These are phyloP conservation scores for Ustilago loliicola DNA, from an alignment of 1,284 basidiomycete species.

Conservation along the genomic window DNA sequence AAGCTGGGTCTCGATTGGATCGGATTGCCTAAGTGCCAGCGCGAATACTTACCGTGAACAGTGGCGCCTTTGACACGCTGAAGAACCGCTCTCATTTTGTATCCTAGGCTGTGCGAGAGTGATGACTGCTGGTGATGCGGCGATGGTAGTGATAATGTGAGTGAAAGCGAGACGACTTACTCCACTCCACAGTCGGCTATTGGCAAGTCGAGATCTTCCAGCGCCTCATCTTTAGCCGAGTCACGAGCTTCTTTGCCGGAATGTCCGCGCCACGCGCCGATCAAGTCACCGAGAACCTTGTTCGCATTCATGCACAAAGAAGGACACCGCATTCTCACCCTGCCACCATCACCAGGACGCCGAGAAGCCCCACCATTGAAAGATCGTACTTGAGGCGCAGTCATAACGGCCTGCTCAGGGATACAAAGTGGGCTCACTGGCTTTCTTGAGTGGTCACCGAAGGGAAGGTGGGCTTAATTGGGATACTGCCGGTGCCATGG, in stretches of 20 bases:
- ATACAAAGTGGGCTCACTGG: too few species aligned
- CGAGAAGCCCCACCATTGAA: too few species aligned
- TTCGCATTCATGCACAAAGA: slow-evolving; percentile 2
- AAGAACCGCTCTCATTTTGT: slow-evolving; percentile 63
- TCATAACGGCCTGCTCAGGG: too few species aligned
- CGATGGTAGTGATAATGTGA: not conserved
- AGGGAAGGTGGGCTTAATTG: not conserved
- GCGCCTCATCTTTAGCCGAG: slow-evolving; percentile 6
- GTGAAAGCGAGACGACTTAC: not conserved
- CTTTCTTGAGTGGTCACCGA: not conserved
- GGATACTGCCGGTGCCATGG: not conserved
- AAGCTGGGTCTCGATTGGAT: not conserved
- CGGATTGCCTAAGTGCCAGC: not conserved
- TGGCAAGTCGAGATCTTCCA: not conserved
- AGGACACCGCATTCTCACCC: not conserved
- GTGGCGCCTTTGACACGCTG: slow-evolving; percentile 67
- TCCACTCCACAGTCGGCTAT: not conserved
- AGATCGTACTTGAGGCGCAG: too few species aligned
- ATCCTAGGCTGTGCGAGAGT: not conserved
- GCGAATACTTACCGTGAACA: slow-evolving; percentile 57
- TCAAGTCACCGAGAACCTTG: slow-evolving; percentile 16
- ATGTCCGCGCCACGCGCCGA: slow-evolving; percentile 22
- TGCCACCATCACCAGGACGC: too few species aligned
- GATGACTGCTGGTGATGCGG: not conserved
- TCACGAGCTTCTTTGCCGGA: slow-evolving; percentile 12